Evolutionary conservation across 116 monocot species (phyloP).

Genomic region (Trichopus zeylanicus): DNA sequence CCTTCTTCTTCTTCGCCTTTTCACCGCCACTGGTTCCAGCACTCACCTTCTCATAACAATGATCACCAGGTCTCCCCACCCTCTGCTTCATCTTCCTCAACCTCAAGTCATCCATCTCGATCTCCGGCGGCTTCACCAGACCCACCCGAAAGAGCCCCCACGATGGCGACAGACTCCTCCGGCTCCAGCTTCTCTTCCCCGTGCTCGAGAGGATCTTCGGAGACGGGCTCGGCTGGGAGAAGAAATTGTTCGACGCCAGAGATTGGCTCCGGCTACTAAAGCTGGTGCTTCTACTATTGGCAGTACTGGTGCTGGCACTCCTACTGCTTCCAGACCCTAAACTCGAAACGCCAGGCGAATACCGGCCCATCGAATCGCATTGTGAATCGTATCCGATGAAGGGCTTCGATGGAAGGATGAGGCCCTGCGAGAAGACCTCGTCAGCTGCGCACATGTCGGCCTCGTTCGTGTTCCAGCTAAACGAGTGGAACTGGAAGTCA

Average conservation of each 20-base stretch:
- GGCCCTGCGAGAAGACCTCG: background rate
- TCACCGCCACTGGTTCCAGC: background rate
- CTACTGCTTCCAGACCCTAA: no score
- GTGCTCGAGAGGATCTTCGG: background rate
- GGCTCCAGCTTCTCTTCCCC: background rate
- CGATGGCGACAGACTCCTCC: background rate
- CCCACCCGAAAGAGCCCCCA: constrained; percentile 1
- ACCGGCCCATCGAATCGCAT: background rate
- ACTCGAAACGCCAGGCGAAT: background rate
- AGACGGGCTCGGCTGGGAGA: background rate
- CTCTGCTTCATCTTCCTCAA: background rate
- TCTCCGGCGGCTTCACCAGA: constrained; percentile 1
- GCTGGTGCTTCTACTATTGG: background rate
- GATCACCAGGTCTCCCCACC: no score
- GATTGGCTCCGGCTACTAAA: background rate
- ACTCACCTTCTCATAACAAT: background rate
- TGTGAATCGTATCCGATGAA: background rate
- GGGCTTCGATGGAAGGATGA: background rate
- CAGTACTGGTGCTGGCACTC: background rate
- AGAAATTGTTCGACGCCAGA: background rate
- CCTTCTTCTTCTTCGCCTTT: background rate
- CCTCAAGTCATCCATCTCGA: constrained; percentile 2
- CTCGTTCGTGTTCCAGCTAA: background rate
- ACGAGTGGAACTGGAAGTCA: background rate
- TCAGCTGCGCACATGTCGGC: background rate